Base-by-base conservation (phyloP, 768 basidiomycete genomes). In the Aureoboletus auriporus region DNA sequence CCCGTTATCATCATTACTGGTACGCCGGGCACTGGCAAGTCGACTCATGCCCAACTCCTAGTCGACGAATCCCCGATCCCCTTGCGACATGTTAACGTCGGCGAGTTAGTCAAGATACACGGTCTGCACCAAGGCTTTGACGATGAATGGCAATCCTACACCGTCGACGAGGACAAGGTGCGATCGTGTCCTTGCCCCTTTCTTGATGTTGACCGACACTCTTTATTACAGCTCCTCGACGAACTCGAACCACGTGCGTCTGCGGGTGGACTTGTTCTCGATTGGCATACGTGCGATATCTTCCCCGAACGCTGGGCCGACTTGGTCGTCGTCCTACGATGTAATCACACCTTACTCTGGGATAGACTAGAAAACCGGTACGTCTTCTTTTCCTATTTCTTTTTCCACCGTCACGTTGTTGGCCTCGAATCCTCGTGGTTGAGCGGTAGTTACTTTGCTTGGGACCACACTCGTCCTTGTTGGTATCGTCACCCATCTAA, bases 251-350 rank as follows among this genome's bases (percentile, higher is more conserved):
- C 83, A 0, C 59, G 87, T 26, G 79, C 78, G 0, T 68, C 76
- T 0, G 71, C 69, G 38, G 93, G 92, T 8, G 90, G 90, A 14
- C 69, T 93, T 52, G 82, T 96, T 47, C 83, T 96, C 27, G 93
- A 96, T 68, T 95, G 93, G 91, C 93, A 96, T 64, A 89, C 89
- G 17, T 93, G 91, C 69, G 93, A 93, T 53, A 68, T 84, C 31
- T 99, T 94, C 58, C 96, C 96, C 0, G 93, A 99, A 68, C 80
- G 95, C 48, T 98, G 96, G 96, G 76, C 88, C 20, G 96, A 99
- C 69, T 77, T 98, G 28, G 93, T 96, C 40, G 84, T 98, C 34
- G 93, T 98, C 30, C 71, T 98, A 8, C 82, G 86, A 10, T 97
- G 94, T 58, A 76, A 96, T 61, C 95, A 98, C 64, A 77, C 85